A percentile compares a stretch with the other conserved stretches of the same genome.
phyloP scores from a whole-genome alignment of 2,329 filamentous ascomycete genomes.

The Blastomyces silverae region DNA sequence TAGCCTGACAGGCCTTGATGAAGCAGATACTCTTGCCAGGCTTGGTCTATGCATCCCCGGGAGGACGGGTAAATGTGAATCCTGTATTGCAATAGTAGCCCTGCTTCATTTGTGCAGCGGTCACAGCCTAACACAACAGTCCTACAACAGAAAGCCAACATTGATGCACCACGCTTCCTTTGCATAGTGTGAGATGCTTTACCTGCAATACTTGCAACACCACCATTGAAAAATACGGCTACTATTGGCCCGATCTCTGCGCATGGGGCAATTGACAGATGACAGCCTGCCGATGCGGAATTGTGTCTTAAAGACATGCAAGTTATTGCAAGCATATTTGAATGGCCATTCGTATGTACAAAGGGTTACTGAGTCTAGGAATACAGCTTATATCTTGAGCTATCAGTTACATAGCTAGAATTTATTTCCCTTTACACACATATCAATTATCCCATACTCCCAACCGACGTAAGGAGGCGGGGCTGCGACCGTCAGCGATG shows the following conservation, averaged over 20 bases:
- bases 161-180: not conserved
- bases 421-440: not conserved
- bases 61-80: not conserved
- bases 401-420: not conserved
- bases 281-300: not conserved
- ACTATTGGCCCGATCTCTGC: not conserved
- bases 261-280: not conserved
- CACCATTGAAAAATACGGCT: not conserved
- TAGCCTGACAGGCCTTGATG: not conserved
- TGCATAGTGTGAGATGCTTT: not conserved
- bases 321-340: not conserved
- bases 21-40: not conserved
- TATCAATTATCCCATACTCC: not conserved
- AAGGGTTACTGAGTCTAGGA: not conserved
- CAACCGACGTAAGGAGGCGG: not conserved
- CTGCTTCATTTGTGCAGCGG: not conserved
- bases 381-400: not conserved
- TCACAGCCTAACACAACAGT: not conserved
- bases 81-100: not conserved
- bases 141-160: not conserved
- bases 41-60: not conserved
- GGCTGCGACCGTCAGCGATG: not conserved
- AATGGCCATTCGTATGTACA: not conserved
- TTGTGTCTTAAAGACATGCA: not conserved
- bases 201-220: not conserved